Base-by-base conservation (phyloP, 257 asterid genomes). In the Solanum infundibuliforme region DNA sequence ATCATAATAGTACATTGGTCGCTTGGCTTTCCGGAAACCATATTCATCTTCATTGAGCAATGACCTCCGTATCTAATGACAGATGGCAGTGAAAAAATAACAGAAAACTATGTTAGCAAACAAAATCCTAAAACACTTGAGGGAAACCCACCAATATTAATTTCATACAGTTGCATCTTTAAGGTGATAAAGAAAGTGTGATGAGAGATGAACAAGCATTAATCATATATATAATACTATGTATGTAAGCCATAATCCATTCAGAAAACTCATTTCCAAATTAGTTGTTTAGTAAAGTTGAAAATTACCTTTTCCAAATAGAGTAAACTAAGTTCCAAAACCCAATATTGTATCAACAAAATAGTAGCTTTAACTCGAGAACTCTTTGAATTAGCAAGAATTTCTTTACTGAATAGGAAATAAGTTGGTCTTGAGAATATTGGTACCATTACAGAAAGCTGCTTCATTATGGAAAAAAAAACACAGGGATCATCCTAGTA, bases 1-100 rank as follows among this genome's bases (percentile, higher is more conserved):
- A 83, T 94, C 98, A n/a, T 48, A 82, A 31, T 94, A 94, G 94
- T 94, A 94, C 43, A 91, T 90, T 89, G 98, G 98, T 81, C 94
- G 89, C 88, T 68, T 96, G 87, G 98, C 94, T 93, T 72, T 92
- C 82, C 91, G 92, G 81, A 96, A 95, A 32, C 98, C 99, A 87
- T 92, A 89, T 86, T 95, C 99, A 89, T 96, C 93, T 93, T 95
- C 99, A 85, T 96, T 91, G 72, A 95, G 94, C 89, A 95, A 86
- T 39, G 98, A 92, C 90, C 95, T 93, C 88, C 98, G 89, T 87
- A 96, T 94, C 99, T 96, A 84, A 58, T 85, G 83, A 89, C 87
- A 79, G 35, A 89, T 62, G 73, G 75, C 60, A 36, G 58, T 31
- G 65, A 43, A 83, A 83, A 27, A 52, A 55, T 75, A 87, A 12